A percentile compares a stretch with the other conserved stretches of the same genome.
phyloP scores from a whole-genome alignment of 768 basidiomycete genomes.

The Boletus reticulatus region DNA sequence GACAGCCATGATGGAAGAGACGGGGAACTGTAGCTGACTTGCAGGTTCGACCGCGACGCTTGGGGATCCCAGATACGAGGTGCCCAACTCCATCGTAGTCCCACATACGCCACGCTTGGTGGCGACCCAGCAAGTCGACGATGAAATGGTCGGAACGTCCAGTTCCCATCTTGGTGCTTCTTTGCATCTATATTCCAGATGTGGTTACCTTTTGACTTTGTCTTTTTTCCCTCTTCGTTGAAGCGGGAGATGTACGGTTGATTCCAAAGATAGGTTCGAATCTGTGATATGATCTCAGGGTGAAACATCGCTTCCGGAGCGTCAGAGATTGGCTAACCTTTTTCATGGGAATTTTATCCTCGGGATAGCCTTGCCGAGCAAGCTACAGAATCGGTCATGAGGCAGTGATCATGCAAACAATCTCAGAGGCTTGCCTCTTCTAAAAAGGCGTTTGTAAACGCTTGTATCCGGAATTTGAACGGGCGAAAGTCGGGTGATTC shows the following conservation, averaged over 20 bases:
- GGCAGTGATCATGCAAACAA: neutral
- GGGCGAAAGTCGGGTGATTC: constrained; percentile 96
- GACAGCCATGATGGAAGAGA: constrained; percentile 81
- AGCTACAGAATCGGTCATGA: constrained; percentile 47
- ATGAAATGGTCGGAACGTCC: constrained; percentile 87
- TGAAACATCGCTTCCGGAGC: constrained; percentile 7
- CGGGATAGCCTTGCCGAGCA: constrained; percentile 80
- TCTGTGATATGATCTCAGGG: constrained; percentile 42
- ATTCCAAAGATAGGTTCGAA: constrained; percentile 94
- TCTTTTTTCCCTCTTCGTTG: constrained; percentile 99
- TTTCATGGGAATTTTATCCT: constrained; percentile 95
- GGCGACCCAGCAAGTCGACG: constrained; percentile 85
- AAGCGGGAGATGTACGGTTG: constrained; percentile 93
- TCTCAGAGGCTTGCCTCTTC: constrained; percentile 63
- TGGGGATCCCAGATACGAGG: constrained; percentile 98
- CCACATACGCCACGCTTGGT: constrained; percentile 77
- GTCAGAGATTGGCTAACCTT: constrained; percentile 54
- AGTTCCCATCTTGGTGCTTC: constrained; percentile 69
- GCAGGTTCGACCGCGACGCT: constrained; percentile 74
- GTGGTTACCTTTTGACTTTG: constrained; percentile 98
- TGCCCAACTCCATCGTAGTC: constrained; percentile 83
- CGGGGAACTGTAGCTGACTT: constrained; percentile 79
- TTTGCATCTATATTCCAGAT: constrained; percentile 99
- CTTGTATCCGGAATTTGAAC: constrained; percentile 98
- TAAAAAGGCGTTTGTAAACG: constrained; percentile 93